phyloP scores from a whole-genome alignment of 2,329 filamentous ascomycete genomes.

The Phyllosticta paracitricarpa region DNA sequence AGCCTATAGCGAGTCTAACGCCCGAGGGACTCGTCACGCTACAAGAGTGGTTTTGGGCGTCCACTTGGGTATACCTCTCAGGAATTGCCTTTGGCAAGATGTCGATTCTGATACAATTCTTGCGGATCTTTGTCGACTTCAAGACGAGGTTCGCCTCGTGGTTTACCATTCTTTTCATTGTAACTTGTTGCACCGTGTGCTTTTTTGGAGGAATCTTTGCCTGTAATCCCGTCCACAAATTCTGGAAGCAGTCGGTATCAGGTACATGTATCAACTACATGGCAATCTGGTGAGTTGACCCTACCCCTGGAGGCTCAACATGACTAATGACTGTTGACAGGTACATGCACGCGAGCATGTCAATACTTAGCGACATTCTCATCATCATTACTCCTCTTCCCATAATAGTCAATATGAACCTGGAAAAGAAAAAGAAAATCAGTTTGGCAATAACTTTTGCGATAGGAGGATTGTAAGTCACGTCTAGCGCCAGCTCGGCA shows the following conservation, averaged over 20 bases:
- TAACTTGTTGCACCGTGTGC: constrained; percentile 5
- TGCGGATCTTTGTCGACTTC: constrained; percentile 2
- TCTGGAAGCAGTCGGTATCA: not conserved
- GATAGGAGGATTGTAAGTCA: constrained; percentile 23
- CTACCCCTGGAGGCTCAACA: not conserved
- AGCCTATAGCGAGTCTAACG: not conserved
- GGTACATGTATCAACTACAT: constrained; percentile 4
- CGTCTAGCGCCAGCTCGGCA: not conserved
- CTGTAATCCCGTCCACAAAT: constrained; percentile 2
- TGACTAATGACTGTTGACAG: not conserved
- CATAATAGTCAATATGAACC: constrained; percentile 14
- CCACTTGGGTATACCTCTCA: constrained; percentile 3
- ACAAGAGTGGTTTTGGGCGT: constrained; percentile 2
- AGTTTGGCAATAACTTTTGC: constrained; percentile 21
- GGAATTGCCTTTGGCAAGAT: constrained; percentile 4
- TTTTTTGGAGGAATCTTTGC: constrained; percentile 5
- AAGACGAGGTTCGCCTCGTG: not conserved
- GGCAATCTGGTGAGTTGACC: not conserved
- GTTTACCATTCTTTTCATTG: constrained; percentile 1
- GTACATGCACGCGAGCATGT: constrained; percentile 4
- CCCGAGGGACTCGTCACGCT: not conserved
- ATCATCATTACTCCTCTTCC: constrained; percentile 5
- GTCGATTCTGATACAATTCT: constrained; percentile 4
- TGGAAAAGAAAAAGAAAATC: constrained; percentile 19
- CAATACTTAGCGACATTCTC: constrained; percentile 3